These are phyloP conservation scores for Pezicula radicicola DNA, from an alignment of 2,329 filamentous ascomycete genomes.

Conservation along the genomic window DNA sequence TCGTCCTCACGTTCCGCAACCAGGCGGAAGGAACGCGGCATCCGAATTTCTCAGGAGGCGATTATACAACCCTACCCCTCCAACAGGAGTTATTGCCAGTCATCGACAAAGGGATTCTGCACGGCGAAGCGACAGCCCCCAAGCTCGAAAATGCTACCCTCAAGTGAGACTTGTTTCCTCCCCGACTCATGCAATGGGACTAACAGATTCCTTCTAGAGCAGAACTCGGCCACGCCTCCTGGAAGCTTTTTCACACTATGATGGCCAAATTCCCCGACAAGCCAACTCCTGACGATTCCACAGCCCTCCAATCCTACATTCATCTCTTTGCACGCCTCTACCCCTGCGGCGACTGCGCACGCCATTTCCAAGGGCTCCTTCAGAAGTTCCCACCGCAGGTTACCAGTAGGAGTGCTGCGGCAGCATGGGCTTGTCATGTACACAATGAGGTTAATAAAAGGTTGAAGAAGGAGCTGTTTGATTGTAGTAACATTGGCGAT, in stretches of 20 bases:
- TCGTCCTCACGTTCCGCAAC: constrained; percentile 42
- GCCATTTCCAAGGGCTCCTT: constrained; percentile 62
- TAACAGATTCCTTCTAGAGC: constrained; percentile 22
- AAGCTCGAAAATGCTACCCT: constrained; percentile 80
- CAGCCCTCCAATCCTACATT: constrained; percentile 62
- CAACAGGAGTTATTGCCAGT: constrained; percentile 11
- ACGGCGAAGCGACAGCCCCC: constrained; percentile 71
- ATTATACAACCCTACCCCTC: background rate
- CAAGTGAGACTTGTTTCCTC: constrained; percentile 50
- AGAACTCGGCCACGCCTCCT: constrained; percentile 65
- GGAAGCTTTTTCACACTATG: constrained; percentile 71
- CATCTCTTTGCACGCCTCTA: constrained; percentile 67
- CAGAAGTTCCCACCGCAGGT: constrained; percentile 63
- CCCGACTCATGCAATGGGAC: background rate
- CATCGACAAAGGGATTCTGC: constrained; percentile 49
- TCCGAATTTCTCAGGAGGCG: constrained; percentile 10
- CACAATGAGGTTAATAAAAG: constrained; percentile 67
- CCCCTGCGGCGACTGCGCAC: constrained; percentile 67
- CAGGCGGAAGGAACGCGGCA: constrained; percentile 13
- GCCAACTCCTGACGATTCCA: constrained; percentile 58
- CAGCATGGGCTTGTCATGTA: constrained; percentile 65
- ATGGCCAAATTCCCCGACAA: constrained; percentile 67
- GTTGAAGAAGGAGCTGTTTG: constrained; percentile 58
- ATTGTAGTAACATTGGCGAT: constrained; percentile 66
- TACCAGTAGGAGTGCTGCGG: constrained; percentile 58